phyloP scores from a whole-genome alignment of 148 eudicot genomes.

The Amaranthus palmeri region DNA sequence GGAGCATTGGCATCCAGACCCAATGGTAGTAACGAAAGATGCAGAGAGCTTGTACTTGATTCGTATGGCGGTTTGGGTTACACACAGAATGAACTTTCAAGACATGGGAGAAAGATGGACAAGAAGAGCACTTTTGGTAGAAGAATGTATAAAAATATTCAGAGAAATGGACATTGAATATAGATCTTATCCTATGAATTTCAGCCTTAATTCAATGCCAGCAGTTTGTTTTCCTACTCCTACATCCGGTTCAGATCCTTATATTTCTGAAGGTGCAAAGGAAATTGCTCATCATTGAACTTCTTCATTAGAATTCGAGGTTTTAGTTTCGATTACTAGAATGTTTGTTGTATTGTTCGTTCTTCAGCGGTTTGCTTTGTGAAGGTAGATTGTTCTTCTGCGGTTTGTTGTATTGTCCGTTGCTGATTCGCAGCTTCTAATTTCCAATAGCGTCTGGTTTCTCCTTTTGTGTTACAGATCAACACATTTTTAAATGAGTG shows the following conservation, averaged over 20 bases:
- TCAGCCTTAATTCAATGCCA: constrained; percentile 43
- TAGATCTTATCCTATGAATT: constrained; percentile 40
- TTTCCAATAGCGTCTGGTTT: too few relatives aligned
- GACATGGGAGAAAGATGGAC: constrained; percentile 53
- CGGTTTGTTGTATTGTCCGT: too few relatives aligned
- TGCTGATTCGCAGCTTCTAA: too few relatives aligned
- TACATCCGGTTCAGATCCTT: constrained; percentile 21
- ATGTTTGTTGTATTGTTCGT: too few relatives aligned
- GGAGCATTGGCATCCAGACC: constrained; percentile 61
- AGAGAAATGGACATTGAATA: constrained; percentile 61
- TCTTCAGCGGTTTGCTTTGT: too few relatives aligned
- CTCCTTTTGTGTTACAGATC: too few relatives aligned
- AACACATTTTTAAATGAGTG: too few relatives aligned
- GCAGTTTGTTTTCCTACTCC: constrained; percentile 22
- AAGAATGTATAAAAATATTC: constrained; percentile 54
- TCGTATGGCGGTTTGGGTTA: constrained; percentile 54
- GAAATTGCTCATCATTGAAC: constrained; percentile 20
- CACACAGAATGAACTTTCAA: constrained; percentile 63
- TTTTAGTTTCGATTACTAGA: too few relatives aligned
- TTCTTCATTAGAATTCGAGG: neutral
- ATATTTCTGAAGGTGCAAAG: constrained; percentile 9
- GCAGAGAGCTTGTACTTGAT: constrained; percentile 30
- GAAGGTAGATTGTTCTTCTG: too few relatives aligned
- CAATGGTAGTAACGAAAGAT: constrained; percentile 46
- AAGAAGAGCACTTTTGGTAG: constrained; percentile 47